phyloP scores from a whole-genome alignment of 139 green algal genomes.

The Chlorella sp. region DNA sequence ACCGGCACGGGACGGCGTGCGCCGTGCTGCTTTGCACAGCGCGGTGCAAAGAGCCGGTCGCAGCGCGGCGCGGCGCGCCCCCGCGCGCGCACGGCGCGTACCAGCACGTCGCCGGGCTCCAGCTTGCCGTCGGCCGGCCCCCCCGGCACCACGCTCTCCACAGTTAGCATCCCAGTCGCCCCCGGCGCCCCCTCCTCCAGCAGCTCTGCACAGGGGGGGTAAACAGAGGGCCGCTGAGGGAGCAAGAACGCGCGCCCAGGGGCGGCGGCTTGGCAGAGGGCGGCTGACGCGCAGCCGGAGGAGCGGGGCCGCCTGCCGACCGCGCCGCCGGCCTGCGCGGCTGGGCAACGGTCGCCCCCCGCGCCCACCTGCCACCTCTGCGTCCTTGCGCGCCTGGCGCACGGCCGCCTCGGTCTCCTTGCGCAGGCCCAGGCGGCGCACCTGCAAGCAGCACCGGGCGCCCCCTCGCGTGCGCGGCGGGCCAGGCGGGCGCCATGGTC shows the following conservation, averaged over 20 bases:
- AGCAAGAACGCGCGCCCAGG: no score
- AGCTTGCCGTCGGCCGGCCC: conserved; percentile 72
- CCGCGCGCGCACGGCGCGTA: conserved; percentile 39
- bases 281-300: no score
- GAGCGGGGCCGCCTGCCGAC: no score
- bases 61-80: no score
- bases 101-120: conserved; percentile 88
- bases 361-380: conserved; percentile 36
- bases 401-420: conserved; percentile 75
- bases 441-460: no score
- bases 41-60: no score
- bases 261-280: no score
- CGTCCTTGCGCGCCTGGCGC: conserved; percentile 30
- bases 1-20: no score
- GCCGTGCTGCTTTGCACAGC: no score
- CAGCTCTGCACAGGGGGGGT: neutral
- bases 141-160: conserved; percentile 80
- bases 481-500: neutral
- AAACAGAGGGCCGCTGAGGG: neutral
- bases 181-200: conserved; percentile 11
- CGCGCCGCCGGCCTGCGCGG: no score
- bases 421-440: conserved; percentile 77
- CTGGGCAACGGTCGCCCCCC: neutral
- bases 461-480: neutral
- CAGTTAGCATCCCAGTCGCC: conserved; percentile 87